Base-by-base conservation (phyloP, 2,329 filamentous ascomycete species). In the Trichoderma semiorbis region DNA sequence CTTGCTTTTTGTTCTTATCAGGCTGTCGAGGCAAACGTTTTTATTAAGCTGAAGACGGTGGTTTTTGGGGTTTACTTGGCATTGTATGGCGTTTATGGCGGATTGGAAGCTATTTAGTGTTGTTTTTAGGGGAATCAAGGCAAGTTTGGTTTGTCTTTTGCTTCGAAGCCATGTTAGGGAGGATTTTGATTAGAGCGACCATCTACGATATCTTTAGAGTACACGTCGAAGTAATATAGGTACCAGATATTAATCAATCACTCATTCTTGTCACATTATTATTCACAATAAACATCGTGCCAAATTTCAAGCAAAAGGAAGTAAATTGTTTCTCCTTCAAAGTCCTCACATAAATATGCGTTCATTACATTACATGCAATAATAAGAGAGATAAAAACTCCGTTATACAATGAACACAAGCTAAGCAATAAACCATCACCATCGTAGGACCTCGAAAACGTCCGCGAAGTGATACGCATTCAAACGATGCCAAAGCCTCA, bases 11-110 rank as follows among this genome's bases (percentile, higher is more conserved):
- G 1, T 50, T 21, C 12, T 21, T 24, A 50, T 21, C n/a, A 50
- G 10, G n/a, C n/a, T 30, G 21, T 60, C 14, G 53, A 60, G 26
- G 65, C 28, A 32, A 60, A 39, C 18, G 12, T 14, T 26, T 26
- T 28, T 21, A 36, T 18, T 2, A 24, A 60, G 24, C 12, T 26
- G 26, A n/a, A 34, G 32, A 24, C 16, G 18, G 60, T 18, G 34
- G 43, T 50, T 47, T 58, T 43, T 7, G 36, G 11, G 10, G 58
- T 55, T 69, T 66, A 32, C n/a, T 34, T 47, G 62, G 79, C 80
- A 81, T 81, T 78, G 80, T 77, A 79, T 72, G 80, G 80, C 77
- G 80, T 82, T 80, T 73, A 12, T 60, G 55, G 53, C 24, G 36
- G 55, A 16, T 63, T 4, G 21, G 53, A 32, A 69, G 36, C 5